A percentile compares a stretch with the other conserved stretches of the same genome.
phyloP scores from a whole-genome alignment of 768 basidiomycete genomes.

The Dioszegia crocea region DNA sequence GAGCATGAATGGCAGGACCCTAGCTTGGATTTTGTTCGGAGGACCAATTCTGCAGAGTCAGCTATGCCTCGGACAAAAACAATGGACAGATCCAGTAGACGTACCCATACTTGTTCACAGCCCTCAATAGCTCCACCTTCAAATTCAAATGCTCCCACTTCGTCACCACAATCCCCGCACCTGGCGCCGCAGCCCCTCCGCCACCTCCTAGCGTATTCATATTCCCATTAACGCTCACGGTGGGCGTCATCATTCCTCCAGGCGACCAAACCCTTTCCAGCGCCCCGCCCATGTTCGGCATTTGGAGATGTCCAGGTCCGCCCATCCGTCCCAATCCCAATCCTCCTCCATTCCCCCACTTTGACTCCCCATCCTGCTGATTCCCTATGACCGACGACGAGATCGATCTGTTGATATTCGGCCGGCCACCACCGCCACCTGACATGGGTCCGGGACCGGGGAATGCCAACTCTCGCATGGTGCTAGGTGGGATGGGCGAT shows the following conservation, averaged over 20 bases:
- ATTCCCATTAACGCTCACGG: not conserved
- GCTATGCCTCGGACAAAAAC: no score
- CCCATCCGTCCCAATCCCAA: not conserved
- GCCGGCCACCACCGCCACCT: conserved; percentile 5
- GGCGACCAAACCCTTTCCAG: conserved; percentile 6
- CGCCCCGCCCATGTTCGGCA: conserved; percentile 8
- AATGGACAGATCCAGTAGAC: no score
- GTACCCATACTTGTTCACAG: conserved; percentile 89
- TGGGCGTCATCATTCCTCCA: conserved; percentile 14
- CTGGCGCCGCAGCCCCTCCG: conserved; percentile 26
- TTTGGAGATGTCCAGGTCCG: conserved; percentile 5
- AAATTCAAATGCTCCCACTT: conserved; percentile 94
- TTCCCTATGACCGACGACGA: conserved; percentile 22
- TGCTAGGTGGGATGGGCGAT: not conserved
- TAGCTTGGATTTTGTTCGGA: conserved; percentile 97
- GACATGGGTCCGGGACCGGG: not conserved
- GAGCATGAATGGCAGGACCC: conserved; percentile 90
- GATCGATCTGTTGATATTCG: conserved; percentile 24
- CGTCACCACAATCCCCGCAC: conserved; percentile 61
- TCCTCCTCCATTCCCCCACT: conserved; percentile 11
- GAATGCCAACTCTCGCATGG: not conserved
- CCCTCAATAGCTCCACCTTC: conserved; percentile 78
- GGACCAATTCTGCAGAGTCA: conserved; percentile 70
- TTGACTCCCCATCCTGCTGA: conserved; percentile 14
- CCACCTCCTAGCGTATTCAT: not conserved